Conservation (phyloP, 768 basidiomycete species). For the Botryobasidium botryosum region DNA sequence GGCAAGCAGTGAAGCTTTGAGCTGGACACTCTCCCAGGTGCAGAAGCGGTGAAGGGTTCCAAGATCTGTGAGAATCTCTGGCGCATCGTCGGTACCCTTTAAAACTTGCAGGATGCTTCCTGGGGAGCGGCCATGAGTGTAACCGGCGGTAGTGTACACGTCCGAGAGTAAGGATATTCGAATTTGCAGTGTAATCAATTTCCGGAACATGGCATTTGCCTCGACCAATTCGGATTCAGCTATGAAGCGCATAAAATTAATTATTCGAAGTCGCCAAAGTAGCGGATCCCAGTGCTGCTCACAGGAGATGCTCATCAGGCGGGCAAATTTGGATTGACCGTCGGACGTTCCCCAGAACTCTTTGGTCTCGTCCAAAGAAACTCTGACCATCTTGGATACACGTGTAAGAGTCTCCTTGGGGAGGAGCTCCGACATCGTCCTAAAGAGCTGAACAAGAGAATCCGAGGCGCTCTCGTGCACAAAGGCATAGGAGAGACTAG, state of each 20-base stretch:
- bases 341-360: constrained; percentile 46
- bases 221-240: constrained; percentile 12
- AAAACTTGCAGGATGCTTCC: constrained; percentile 59
- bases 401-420: constrained; percentile 56
- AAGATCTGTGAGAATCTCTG: constrained; percentile 49
- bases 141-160: constrained; percentile 68
- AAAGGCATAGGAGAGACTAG: constrained; percentile 81
- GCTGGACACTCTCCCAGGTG: constrained; percentile 73
- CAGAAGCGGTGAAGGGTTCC: constrained; percentile 68
- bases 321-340: constrained; percentile 43
- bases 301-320: constrained; percentile 40
- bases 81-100: constrained; percentile 42
- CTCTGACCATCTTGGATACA: constrained; percentile 50
- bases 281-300: too few relatives aligned
- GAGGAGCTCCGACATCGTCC: constrained; percentile 78
- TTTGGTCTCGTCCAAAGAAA: constrained; percentile 49
- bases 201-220: constrained; percentile 51
- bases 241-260: too few relatives aligned
- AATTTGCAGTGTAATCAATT: constrained; percentile 56
- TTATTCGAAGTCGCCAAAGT: too few relatives aligned
- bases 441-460: constrained; percentile 74
- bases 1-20: constrained; percentile 40
- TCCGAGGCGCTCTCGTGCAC: constrained; percentile 71
- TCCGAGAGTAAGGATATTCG: constrained; percentile 73
- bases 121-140: constrained; percentile 62